Evolutionary conservation across 1,284 basidiomycete genomes (phyloP).

Genomic region (Trametes polyzona): DNA sequence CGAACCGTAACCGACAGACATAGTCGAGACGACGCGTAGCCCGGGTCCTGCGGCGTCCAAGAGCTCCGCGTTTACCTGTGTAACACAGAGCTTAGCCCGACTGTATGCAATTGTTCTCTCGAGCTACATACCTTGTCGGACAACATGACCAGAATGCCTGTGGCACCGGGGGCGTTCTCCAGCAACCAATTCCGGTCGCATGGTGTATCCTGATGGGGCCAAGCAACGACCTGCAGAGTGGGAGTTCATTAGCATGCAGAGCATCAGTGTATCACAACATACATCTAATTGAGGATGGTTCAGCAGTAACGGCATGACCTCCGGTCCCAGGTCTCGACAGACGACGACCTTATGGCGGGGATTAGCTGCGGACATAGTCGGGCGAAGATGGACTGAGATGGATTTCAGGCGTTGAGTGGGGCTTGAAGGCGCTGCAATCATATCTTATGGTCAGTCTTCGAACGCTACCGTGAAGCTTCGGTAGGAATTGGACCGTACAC

Average conservation of each 20-base stretch:
- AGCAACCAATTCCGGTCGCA: constrained; percentile 82
- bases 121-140: constrained; percentile 63
- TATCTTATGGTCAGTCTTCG: too few species aligned
- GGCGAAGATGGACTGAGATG: constrained; percentile 13
- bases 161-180: constrained; percentile 68
- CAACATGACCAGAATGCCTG: constrained; percentile 70
- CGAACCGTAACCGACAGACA: constrained; percentile 88
- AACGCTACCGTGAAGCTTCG: too few species aligned
- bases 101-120: neutral
- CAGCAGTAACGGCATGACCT: constrained; percentile 68
- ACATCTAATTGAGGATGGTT: constrained; percentile 61
- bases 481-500: too few species aligned
- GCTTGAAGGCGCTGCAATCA: too few species aligned
- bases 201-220: constrained; percentile 61
- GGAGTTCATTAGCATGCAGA: neutral
- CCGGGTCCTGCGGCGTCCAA: constrained; percentile 72
- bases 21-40: constrained; percentile 84
- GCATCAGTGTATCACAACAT: constrained; percentile 20
- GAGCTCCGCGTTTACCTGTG: constrained; percentile 73
- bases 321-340: constrained; percentile 68
- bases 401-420: constrained; percentile 12
- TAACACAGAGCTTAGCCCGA: neutral
- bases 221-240: constrained; percentile 60
- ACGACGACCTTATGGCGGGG: constrained; percentile 61
- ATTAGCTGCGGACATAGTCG: neutral